Conservation (phyloP, 108 stramenopile genomes). For the Cyclostephanos tholiformis region DNA sequence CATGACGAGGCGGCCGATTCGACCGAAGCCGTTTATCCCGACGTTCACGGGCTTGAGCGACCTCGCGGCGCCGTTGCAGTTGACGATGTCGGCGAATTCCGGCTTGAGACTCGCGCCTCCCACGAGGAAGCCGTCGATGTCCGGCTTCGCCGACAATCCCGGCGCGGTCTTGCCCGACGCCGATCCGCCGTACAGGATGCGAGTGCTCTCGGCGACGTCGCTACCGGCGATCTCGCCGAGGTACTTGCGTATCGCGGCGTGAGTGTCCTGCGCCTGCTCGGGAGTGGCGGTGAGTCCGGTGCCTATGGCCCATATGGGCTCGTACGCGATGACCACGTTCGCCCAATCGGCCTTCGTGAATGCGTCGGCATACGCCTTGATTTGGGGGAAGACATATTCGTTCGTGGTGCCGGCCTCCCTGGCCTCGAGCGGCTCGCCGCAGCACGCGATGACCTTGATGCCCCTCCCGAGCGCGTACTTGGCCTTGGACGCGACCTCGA, state of each 20-base stretch:
- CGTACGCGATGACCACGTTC: slow-evolving; percentile 88
- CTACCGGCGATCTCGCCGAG: slow-evolving; percentile 85
- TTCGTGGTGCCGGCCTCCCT: slow-evolving; percentile 97
- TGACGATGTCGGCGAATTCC: slow-evolving; percentile 95
- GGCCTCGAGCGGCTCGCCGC: slow-evolving; percentile 96
- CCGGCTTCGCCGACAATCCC: slow-evolving; percentile 91
- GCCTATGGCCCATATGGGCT: slow-evolving; percentile 99
- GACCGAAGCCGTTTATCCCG: slow-evolving; percentile 93
- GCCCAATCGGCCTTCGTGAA: slow-evolving; percentile 87
- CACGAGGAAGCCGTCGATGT: slow-evolving; percentile 99
- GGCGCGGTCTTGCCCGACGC: slow-evolving; percentile 91
- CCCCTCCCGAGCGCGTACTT: slow-evolving; percentile 93
- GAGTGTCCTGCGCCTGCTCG: slow-evolving; percentile 96
- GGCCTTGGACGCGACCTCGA: slow-evolving; percentile 91
- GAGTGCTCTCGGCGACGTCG: slow-evolving; percentile 83
- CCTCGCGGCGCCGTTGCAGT: slow-evolving; percentile 72
- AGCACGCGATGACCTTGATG: slow-evolving; percentile 95
- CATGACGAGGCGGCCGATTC: slow-evolving; percentile 93
- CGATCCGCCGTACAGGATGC: slow-evolving; percentile 96
- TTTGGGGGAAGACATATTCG: slow-evolving; percentile 95
- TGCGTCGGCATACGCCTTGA: slow-evolving; percentile 93
- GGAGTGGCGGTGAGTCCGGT: slow-evolving; percentile 96
- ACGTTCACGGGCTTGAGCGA: slow-evolving; percentile 82
- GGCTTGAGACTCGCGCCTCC: slow-evolving; percentile 99
- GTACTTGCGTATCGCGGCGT: slow-evolving; percentile 85